Conservation (phyloP, 305 asterid species). For the Caryopteris hybrid region DNA sequence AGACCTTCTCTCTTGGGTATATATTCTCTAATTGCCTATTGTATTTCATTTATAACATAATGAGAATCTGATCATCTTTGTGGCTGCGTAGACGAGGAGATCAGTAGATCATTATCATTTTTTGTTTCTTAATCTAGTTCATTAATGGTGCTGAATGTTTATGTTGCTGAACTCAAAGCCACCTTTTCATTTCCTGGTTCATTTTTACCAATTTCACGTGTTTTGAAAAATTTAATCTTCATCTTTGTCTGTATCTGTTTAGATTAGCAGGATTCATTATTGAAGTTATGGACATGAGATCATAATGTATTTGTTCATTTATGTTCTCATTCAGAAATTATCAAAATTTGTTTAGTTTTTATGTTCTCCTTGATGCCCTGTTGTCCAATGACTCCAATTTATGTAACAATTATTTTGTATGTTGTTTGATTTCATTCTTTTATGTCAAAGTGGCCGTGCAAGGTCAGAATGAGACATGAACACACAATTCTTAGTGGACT, state of each 20-base stretch:
- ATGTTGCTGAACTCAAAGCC: background rate
- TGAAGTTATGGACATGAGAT: background rate
- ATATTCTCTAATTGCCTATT: constrained; percentile 14
- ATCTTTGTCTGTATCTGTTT: background rate
- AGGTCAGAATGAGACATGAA: background rate
- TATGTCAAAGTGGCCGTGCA: background rate
- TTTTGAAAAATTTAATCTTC: background rate
- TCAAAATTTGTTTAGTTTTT: background rate
- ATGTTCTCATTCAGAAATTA: background rate
- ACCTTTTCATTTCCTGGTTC: background rate
- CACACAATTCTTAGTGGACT: background rate
- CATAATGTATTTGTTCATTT: background rate
- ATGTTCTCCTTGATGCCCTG: too few species aligned
- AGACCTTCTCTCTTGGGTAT: constrained; percentile 82
- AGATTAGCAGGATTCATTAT: background rate
- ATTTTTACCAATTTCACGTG: background rate
- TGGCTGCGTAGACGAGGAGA: background rate
- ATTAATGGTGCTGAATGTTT: background rate
- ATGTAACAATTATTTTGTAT: background rate
- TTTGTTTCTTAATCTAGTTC: background rate
- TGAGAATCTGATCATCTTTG: background rate
- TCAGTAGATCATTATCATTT: background rate
- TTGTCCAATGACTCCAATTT: too few species aligned
- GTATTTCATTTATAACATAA: background rate
- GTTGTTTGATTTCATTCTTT: background rate